Evolutionary conservation across 1,139 yeast species (phyloP).

Genomic region (Taphrina communis): DNA sequence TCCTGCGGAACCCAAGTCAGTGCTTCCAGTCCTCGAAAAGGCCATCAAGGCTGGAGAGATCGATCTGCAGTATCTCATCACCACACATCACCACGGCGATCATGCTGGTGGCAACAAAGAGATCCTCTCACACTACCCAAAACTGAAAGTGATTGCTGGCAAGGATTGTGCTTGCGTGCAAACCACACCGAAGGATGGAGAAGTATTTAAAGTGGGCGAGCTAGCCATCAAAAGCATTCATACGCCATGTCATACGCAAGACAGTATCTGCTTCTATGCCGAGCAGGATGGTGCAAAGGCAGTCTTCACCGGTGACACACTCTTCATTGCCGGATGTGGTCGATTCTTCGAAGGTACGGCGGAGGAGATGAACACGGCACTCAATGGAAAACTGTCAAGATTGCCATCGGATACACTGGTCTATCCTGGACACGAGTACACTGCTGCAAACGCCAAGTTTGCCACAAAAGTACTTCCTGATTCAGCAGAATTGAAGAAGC

Average conservation of each 20-base stretch:
- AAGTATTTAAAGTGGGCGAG: constrained; percentile 60
- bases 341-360: constrained; percentile 89
- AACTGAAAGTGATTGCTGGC: constrained; percentile 82
- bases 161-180: constrained; percentile 73
- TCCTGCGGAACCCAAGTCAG: constrained; percentile 83
- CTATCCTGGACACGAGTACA: constrained; percentile 94
- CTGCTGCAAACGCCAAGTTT: constrained; percentile 77
- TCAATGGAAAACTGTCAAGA: constrained; percentile 62
- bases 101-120: constrained; percentile 83
- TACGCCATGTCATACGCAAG: constrained; percentile 98
- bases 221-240: constrained; percentile 79
- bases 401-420: constrained; percentile 75
- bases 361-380: constrained; percentile 73
- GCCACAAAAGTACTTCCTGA: constrained; percentile 65
- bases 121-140: constrained; percentile 48
- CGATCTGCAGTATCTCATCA: constrained; percentile 73
- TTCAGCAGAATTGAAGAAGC: constrained; percentile 59
- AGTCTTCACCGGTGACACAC: constrained; percentile 93
- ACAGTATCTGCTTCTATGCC: constrained; percentile 77
- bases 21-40: constrained; percentile 54
- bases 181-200: constrained; percentile 67
- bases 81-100: constrained; percentile 95
- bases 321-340: constrained; percentile 95
- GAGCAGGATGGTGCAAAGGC: constrained; percentile 66
- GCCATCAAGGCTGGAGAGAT: constrained; percentile 52